Percentiles rank a stretch among this genome's conserved stretches.
Conservation (phyloP, 768 basidiomycete genomes). For the Rhizopogon sp. region DNA sequence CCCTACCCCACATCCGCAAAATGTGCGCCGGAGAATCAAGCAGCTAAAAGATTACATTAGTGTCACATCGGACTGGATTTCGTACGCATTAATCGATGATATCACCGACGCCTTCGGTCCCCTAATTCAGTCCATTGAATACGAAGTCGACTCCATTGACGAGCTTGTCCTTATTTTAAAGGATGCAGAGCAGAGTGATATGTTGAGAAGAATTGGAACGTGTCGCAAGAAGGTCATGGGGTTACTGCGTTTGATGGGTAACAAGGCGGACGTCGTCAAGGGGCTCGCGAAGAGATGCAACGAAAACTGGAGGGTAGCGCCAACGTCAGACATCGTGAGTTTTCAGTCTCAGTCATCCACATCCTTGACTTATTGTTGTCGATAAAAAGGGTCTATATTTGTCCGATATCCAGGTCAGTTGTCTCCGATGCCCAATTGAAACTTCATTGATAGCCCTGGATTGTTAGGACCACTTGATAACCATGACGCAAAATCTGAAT, state of each 20-base stretch:
- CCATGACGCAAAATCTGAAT: slow-evolving; percentile 99
- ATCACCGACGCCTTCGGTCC: slow-evolving; percentile 99
- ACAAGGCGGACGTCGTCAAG: slow-evolving; percentile 99
- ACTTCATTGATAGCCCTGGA: neutral
- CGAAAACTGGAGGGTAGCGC: slow-evolving; percentile 98
- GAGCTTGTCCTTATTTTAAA: slow-evolving; percentile 96
- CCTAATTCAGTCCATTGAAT: slow-evolving; percentile 96
- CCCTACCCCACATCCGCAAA: slow-evolving; percentile 95
- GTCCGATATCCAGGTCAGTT: slow-evolving; percentile 80
- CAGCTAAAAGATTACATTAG: slow-evolving; percentile 99
- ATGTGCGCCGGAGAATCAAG: slow-evolving; percentile 95
- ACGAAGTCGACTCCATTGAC: slow-evolving; percentile 98
- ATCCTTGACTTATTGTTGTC: slow-evolving; percentile 2
- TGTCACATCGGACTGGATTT: slow-evolving; percentile 99
- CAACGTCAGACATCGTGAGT: slow-evolving; percentile 91
- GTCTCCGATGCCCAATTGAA: neutral
- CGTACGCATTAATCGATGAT: slow-evolving; percentile 98
- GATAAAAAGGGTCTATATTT: slow-evolving; percentile 77
- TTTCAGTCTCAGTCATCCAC: neutral
- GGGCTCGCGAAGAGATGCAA: slow-evolving; percentile 97
- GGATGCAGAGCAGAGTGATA: slow-evolving; percentile 73
- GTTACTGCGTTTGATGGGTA: slow-evolving; percentile 91
- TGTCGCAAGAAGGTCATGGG: slow-evolving; percentile 99
- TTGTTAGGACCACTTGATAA: slow-evolving; percentile 87
- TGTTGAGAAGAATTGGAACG: slow-evolving; percentile 94